Evolutionary conservation across 1,284 basidiomycete genomes (phyloP).

Genomic region (Gomphus sp.): DNA sequence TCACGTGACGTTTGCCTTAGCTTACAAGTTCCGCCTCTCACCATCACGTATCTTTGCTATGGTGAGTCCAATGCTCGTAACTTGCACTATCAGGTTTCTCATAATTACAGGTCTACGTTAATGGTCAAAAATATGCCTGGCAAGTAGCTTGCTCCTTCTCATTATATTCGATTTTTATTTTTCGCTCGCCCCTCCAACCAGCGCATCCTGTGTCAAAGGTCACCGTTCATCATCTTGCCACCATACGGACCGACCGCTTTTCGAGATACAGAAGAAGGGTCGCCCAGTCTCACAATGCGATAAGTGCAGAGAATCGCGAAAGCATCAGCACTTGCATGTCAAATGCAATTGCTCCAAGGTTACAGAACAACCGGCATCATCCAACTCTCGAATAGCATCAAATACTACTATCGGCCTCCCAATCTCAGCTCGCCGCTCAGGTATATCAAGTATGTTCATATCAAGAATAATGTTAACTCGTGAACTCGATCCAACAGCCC

Average conservation of each 20-base stretch:
- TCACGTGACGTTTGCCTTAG: no score
- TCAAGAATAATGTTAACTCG: neutral
- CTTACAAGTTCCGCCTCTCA: neutral
- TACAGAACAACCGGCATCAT: neutral
- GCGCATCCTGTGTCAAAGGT: constrained; percentile 84
- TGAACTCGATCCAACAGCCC: constrained; percentile 1
- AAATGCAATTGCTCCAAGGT: constrained; percentile 52
- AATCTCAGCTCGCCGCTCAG: neutral
- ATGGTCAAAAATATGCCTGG: constrained; percentile 81
- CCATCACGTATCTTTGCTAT: neutral
- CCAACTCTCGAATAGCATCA: neutral
- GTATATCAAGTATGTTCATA: neutral
- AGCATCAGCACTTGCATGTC: constrained; percentile 64
- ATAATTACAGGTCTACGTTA: constrained; percentile 56
- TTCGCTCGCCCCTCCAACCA: constrained; percentile 20
- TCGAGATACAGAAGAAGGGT: constrained; percentile 83
- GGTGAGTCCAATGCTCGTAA: neutral
- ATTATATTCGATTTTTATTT: neutral
- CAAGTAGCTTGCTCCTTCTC: constrained; percentile 22
- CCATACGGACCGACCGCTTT: constrained; percentile 73
- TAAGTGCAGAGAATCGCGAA: constrained; percentile 67
- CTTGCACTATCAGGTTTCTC: neutral
- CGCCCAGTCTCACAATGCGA: constrained; percentile 77
- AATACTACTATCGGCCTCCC: neutral
- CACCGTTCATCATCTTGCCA: constrained; percentile 78